These are phyloP conservation scores for Lachnellula subtilissima DNA, from an alignment of 2,329 filamentous ascomycete species.

Conservation along the genomic window DNA sequence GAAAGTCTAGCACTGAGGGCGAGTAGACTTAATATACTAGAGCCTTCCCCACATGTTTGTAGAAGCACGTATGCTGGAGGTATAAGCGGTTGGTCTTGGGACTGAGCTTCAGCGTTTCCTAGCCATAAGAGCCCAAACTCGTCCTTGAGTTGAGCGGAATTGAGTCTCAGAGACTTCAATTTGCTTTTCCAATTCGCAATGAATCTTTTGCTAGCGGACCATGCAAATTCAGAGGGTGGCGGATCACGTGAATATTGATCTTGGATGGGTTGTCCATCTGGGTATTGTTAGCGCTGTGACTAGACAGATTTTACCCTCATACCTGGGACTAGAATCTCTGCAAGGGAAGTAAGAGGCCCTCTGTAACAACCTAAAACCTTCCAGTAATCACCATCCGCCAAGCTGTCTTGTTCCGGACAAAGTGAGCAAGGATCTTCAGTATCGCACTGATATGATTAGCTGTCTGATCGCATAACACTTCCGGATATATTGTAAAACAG, in stretches of 20 bases:
- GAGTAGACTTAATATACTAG: neutral
- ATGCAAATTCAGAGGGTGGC: neutral
- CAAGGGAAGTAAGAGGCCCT: neutral
- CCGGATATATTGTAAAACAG: too few species aligned
- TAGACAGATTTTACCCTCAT: neutral
- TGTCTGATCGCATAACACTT: neutral
- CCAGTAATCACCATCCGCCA: neutral
- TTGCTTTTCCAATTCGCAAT: neutral
- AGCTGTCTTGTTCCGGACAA: neutral
- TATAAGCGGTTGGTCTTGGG: neutral
- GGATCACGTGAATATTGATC: neutral
- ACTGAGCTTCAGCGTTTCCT: neutral
- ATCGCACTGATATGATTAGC: neutral
- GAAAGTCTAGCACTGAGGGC: neutral
- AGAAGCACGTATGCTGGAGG: neutral
- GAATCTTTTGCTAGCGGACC: neutral
- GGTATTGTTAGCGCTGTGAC: neutral
- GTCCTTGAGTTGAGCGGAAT: neutral
- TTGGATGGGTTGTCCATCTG: neutral
- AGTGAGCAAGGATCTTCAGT: neutral
- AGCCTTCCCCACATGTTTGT: neutral
- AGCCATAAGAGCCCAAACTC: neutral
- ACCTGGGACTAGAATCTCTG: neutral
- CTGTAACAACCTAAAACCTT: conserved; percentile 1
- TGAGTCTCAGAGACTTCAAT: neutral